These are phyloP conservation scores for Darksidea phi DNA, from an alignment of 495 filamentous ascomycete genomes.

Conservation along the genomic window DNA sequence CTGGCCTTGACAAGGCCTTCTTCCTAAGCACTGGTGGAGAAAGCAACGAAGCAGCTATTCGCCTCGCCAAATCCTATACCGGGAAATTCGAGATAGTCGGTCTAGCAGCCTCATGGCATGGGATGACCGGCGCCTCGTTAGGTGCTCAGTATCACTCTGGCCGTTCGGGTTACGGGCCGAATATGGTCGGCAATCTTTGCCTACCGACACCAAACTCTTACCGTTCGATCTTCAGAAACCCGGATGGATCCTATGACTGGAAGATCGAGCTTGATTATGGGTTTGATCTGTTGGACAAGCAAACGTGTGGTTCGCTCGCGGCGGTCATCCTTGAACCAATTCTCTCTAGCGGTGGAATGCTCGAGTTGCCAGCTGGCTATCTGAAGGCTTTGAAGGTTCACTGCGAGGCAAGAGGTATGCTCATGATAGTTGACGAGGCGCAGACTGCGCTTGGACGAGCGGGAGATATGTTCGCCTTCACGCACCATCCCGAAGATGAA, in stretches of 20 bases:
- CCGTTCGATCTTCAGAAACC: slow-evolving; percentile 51
- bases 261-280: slow-evolving; percentile 55
- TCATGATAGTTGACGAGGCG: slow-evolving; percentile 57
- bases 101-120: slow-evolving; percentile 55
- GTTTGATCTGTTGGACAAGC: slow-evolving; percentile 53
- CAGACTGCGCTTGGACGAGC: slow-evolving; percentile 56
- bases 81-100: slow-evolving; percentile 59
- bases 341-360: slow-evolving; percentile 51
- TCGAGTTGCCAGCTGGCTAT: slow-evolving; percentile 51
- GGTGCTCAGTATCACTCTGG: slow-evolving; percentile 52
- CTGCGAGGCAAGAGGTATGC: slow-evolving; percentile 53
- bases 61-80: slow-evolving; percentile 57
- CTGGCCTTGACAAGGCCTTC: slow-evolving; percentile 53
- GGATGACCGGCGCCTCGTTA: slow-evolving; percentile 48
- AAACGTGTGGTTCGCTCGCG: slow-evolving; percentile 55
- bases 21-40: slow-evolving; percentile 58
- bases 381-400: slow-evolving; percentile 48
- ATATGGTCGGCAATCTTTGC: slow-evolving; percentile 45
- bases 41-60: slow-evolving; percentile 55
- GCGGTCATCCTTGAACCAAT: slow-evolving; percentile 58
- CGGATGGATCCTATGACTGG: slow-evolving; percentile 58
- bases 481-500: slow-evolving; percentile 44
- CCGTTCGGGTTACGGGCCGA: slow-evolving; percentile 47
- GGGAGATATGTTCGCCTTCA: slow-evolving; percentile 54
- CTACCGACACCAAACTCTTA: slow-evolving; percentile 57